These are phyloP conservation scores for Nannochloropsis granulata DNA, from an alignment of 108 stramenopile species.

Conservation along the genomic window DNA sequence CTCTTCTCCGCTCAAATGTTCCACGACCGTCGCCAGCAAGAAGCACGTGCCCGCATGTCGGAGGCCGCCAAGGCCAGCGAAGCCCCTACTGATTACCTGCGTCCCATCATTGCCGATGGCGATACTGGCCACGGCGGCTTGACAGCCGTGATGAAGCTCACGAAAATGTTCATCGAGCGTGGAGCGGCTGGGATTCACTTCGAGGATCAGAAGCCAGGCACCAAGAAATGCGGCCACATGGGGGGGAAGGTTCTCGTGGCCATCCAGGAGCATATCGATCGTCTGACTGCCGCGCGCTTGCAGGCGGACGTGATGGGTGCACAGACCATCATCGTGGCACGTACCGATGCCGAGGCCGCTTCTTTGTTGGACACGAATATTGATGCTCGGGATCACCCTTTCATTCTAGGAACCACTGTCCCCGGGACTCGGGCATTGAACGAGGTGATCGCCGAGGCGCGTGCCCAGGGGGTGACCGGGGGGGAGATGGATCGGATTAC, in stretches of 20 bases:
- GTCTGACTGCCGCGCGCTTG: constrained; percentile 72
- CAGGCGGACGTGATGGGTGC: constrained; percentile 73
- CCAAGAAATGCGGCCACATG: constrained; percentile 90
- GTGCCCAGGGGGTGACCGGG: constrained; percentile 29
- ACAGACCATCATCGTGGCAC: constrained; percentile 62
- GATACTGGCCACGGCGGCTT: constrained; percentile 74
- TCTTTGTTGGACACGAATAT: constrained; percentile 82
- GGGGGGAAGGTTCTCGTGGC: constrained; percentile 59
- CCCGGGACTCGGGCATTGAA: constrained; percentile 38
- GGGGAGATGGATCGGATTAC: constrained; percentile 41
- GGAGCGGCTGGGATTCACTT: constrained; percentile 68
- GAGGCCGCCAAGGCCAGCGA: constrained; percentile 37
- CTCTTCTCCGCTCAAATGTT: constrained; percentile 74
- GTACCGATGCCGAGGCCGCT: constrained; percentile 92
- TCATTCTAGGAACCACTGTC: constrained; percentile 62
- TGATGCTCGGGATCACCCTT: constrained; percentile 88
- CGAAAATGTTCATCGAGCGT: constrained; percentile 79
- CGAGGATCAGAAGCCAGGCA: constrained; percentile 64
- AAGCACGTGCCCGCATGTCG: constrained; percentile 56
- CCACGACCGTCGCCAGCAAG: constrained; percentile 76
- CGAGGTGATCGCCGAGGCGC: constrained; percentile 43
- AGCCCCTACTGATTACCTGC: constrained; percentile 65
- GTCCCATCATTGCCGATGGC: constrained; percentile 84
- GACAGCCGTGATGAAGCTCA: constrained; percentile 85
- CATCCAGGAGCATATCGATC: constrained; percentile 85